phyloP scores from a whole-genome alignment of 1,284 basidiomycete species.

The Ceratobasidium sp. region DNA sequence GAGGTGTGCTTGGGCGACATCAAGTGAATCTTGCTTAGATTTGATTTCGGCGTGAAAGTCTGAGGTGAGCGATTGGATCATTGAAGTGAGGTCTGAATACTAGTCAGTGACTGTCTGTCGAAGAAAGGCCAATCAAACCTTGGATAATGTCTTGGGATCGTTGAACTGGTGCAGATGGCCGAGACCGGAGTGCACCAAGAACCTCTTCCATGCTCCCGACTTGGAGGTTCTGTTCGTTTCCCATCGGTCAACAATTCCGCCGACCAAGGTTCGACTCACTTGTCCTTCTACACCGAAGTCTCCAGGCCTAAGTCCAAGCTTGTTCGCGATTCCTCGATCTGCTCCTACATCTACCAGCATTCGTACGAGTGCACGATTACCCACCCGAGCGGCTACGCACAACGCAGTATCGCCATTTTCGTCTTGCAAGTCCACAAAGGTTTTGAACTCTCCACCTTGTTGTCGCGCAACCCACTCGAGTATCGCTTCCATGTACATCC shows the following conservation, averaged over 20 bases:
- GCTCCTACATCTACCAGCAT: conserved; percentile 93
- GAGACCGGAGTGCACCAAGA: conserved; percentile 69
- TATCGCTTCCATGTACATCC: conserved; percentile 92
- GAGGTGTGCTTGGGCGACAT: conserved; percentile 84
- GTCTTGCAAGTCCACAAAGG: conserved; percentile 90
- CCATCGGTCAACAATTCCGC: neutral
- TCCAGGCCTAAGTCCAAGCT: conserved; percentile 87
- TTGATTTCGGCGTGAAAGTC: conserved; percentile 88
- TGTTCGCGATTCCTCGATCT: conserved; percentile 90
- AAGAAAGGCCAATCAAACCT: conserved; percentile 55
- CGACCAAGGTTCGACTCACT: conserved; percentile 55
- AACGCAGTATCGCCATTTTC: conserved; percentile 96
- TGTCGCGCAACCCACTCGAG: conserved; percentile 82
- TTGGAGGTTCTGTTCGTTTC: conserved; percentile 38
- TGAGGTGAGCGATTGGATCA: conserved; percentile 77
- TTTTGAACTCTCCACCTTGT: conserved; percentile 72
- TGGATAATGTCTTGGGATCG: conserved; percentile 90
- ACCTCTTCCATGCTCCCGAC: conserved; percentile 77
- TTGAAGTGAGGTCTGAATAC: conserved; percentile 75
- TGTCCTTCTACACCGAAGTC: conserved; percentile 94
- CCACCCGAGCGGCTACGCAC: conserved; percentile 93
- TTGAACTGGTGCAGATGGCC: conserved; percentile 75
- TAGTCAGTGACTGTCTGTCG: neutral
- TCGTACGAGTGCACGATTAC: conserved; percentile 86
- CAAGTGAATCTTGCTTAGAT: conserved; percentile 84